Base-by-base conservation (phyloP, 2,329 filamentous ascomycete species). In the Aspergillus pseudoviridinutans region DNA sequence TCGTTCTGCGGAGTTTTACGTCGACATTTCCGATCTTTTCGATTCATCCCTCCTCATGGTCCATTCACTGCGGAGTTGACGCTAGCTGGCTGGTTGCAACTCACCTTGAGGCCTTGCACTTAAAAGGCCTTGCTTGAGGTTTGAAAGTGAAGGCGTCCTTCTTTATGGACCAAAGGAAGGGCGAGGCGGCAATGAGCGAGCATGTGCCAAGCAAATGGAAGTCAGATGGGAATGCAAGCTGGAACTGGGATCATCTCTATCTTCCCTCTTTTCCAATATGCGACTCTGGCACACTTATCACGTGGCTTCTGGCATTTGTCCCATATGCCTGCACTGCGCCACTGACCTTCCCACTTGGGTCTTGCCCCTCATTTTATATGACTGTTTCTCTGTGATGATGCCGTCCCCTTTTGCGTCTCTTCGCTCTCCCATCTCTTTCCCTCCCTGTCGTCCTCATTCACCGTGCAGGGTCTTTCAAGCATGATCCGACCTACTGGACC, bases 31-130 rank as follows among this genome's bases (percentile, higher is more conserved):
- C 58, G 6, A n/a, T 54, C 27, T 54, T 55, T 49, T 24, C 50
- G 51, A 56, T 50, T 27, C 49, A 32, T 51, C 24, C 49, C 35
- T 14, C 24, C 28, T 46, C 51, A 50, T 53, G n/a, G 20, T 46
- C 52, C 53, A 58, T 61, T 58, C 57, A 57, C 55, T 56, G 61
- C 54, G 63, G 65, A 68, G 68, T 71, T 69, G 62, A 69, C 57
- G 63, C 66, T 70, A 68, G 66, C 68, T 69, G 68, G 67, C 69
- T 69, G 65, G 67, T 68, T 59, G 60, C 64, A 66, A 67, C 67
- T 65, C 66, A 65, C 55, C 76, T 75, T 64, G 80, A 50, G 54
- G 54, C 54, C 49, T 25, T 27, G 44, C 22, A 27, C 44, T 25
- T 24, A 10, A 2, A 20, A 4, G 29, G 50, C 12, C 35, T 14